Evolutionary conservation across 257 asterid species (phyloP).

Genomic region (Nicotiana otophora): DNA sequence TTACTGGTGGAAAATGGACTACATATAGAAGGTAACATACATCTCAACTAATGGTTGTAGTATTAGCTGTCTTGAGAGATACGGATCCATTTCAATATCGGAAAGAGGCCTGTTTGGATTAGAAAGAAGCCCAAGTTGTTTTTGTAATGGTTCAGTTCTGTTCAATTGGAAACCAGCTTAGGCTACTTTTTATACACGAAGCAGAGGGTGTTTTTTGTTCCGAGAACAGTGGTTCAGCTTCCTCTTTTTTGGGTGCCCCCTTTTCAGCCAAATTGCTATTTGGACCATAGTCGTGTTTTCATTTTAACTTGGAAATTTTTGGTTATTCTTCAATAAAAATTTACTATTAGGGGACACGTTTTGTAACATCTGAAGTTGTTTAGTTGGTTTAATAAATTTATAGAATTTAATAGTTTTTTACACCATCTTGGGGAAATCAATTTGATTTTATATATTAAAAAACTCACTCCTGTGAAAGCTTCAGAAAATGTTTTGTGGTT

Average conservation of each 20-base stretch:
- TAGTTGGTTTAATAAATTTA: background rate
- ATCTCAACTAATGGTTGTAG: background rate
- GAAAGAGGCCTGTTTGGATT: background rate
- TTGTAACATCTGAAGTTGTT: background rate
- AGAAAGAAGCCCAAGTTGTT: background rate
- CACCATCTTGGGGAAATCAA: background rate
- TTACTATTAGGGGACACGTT: background rate
- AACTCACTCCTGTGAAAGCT: background rate
- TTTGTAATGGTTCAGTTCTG: background rate
- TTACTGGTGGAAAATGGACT: conserved; percentile 99
- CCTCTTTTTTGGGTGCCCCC: background rate
- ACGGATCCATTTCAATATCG: background rate
- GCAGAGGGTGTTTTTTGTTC: background rate
- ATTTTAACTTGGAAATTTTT: background rate
- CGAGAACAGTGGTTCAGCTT: background rate
- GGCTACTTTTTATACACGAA: background rate
- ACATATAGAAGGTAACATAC: conserved; percentile 81
- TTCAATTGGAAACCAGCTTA: background rate
- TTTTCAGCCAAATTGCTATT: background rate
- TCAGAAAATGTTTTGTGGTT: background rate
- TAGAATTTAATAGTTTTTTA: background rate
- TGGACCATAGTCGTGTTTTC: background rate
- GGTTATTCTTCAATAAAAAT: background rate
- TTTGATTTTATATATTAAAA: background rate
- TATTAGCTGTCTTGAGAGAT: background rate